Evolutionary conservation across 257 asterid species (phyloP).

Genomic region (Penstemon barbatus): DNA sequence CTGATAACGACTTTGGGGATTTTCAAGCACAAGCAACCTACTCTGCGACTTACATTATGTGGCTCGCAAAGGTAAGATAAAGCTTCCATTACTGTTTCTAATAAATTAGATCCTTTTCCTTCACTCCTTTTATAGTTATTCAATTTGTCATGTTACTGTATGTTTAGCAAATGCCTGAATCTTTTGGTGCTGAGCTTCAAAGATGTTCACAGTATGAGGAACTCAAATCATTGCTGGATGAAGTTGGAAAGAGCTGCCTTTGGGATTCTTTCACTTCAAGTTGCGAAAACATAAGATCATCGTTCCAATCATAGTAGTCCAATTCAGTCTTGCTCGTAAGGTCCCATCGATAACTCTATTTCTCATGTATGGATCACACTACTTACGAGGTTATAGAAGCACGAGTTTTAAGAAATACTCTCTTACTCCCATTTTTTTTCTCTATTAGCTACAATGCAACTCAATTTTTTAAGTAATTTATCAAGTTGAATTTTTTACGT

Average conservation of each 20-base stretch:
- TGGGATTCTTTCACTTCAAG: constrained; percentile 46
- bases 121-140: neutral
- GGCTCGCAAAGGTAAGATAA: constrained; percentile 74
- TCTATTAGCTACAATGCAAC: too few relatives aligned
- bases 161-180: constrained; percentile 57
- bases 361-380: too few relatives aligned
- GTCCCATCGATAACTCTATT: too few relatives aligned
- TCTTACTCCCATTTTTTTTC: too few relatives aligned
- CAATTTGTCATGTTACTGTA: neutral
- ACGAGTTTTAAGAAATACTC: too few relatives aligned
- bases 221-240: constrained; percentile 41
- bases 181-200: constrained; percentile 45
- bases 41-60: constrained; percentile 71
- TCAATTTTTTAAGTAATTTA: too few relatives aligned
- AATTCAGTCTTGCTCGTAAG: too few relatives aligned
- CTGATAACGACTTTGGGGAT: constrained; percentile 69
- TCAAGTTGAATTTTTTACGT: too few relatives aligned
- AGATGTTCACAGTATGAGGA: constrained; percentile 38
- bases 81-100: neutral
- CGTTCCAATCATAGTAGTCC: too few relatives aligned
- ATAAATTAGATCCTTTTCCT: neutral
- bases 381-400: too few relatives aligned
- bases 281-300: too few relatives aligned
- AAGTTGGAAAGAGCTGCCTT: constrained; percentile 53
- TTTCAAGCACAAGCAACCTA: constrained; percentile 71